These are phyloP conservation scores for Alternaria longipes DNA, from an alignment of 2,329 filamentous ascomycete genomes.

Conservation along the genomic window DNA sequence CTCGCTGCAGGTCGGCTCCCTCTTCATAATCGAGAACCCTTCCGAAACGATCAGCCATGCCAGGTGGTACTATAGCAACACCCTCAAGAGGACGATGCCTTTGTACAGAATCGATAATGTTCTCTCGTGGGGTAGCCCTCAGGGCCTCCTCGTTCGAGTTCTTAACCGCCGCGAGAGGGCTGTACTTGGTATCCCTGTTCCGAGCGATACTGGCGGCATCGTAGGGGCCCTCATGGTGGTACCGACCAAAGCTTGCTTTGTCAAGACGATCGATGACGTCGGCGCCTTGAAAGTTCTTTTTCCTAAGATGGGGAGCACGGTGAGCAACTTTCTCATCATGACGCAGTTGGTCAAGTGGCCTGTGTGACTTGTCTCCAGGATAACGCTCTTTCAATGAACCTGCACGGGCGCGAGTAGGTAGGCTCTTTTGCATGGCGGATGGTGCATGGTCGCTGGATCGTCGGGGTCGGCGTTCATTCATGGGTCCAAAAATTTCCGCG, in stretches of 20 bases:
- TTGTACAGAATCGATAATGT: constrained; percentile 75
- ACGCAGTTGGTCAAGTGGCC: constrained; percentile 73
- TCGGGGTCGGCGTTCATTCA: constrained; percentile 42
- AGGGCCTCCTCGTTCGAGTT: constrained; percentile 79
- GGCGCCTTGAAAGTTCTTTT: constrained; percentile 70
- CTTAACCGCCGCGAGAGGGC: constrained; percentile 80
- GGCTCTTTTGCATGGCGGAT: constrained; percentile 31
- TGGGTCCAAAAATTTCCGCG: constrained; percentile 42
- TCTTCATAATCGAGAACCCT: constrained; percentile 81
- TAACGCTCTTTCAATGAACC: constrained; percentile 68
- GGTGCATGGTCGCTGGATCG: constrained; percentile 45
- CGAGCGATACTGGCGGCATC: constrained; percentile 81
- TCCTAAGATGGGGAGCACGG: constrained; percentile 71
- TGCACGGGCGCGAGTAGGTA: constrained; percentile 46
- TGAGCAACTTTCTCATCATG: constrained; percentile 72
- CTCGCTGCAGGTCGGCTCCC: constrained; percentile 85
- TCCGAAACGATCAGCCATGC: constrained; percentile 73
- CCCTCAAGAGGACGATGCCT: constrained; percentile 84
- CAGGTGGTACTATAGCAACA: constrained; percentile 78
- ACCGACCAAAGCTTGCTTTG: constrained; percentile 67
- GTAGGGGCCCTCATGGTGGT: constrained; percentile 91
- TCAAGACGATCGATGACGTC: constrained; percentile 87
- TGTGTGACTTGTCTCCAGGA: constrained; percentile 70
- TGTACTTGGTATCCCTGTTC: constrained; percentile 69
- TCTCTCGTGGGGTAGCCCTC: constrained; percentile 80